Percentiles rank a stretch among this genome's conserved stretches.
These are phyloP conservation scores for Clohesyomyces aquaticus DNA, from an alignment of 495 filamentous ascomycete genomes.

Conservation along the genomic window DNA sequence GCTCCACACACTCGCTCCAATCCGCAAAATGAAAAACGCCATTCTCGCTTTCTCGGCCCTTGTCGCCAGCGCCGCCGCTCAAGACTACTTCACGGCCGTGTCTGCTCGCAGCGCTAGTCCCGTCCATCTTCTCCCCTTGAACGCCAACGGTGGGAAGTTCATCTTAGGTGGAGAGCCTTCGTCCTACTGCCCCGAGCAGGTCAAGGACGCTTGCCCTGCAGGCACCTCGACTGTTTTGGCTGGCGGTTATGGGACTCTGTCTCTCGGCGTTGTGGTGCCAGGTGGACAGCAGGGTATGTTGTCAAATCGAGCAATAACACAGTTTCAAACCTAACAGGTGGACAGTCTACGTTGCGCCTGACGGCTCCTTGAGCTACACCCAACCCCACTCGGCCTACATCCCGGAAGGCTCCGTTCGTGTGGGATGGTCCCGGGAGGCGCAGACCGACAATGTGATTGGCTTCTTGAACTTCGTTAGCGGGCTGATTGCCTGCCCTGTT, in stretches of 20 bases:
- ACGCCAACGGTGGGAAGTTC: constrained; percentile 32
- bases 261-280: constrained; percentile 60
- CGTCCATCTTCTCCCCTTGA: constrained; percentile 24
- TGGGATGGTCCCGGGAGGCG: constrained; percentile 31
- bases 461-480: constrained; percentile 19
- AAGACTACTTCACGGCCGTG: constrained; percentile 33
- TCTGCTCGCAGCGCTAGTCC: constrained; percentile 27
- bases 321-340: not conserved
- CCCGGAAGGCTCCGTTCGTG: constrained; percentile 55
- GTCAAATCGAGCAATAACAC: not conserved
- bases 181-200: constrained; percentile 28
- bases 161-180: constrained; percentile 27
- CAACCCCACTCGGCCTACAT: constrained; percentile 62
- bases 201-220: constrained; percentile 21
- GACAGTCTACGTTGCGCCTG: constrained; percentile 59
- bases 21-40: constrained; percentile 32
- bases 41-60: constrained; percentile 24
- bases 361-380: constrained; percentile 63
- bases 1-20: constrained; percentile 27
- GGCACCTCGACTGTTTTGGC: constrained; percentile 53
- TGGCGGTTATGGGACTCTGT: constrained; percentile 45
- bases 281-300: constrained; percentile 59
- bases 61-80: constrained; percentile 26
- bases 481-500: constrained; percentile 38
- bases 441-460: constrained; percentile 33